Evolutionary conservation across 176 grass and related monocot species (phyloP).

Genomic region (Bothriochloa decipiens): DNA sequence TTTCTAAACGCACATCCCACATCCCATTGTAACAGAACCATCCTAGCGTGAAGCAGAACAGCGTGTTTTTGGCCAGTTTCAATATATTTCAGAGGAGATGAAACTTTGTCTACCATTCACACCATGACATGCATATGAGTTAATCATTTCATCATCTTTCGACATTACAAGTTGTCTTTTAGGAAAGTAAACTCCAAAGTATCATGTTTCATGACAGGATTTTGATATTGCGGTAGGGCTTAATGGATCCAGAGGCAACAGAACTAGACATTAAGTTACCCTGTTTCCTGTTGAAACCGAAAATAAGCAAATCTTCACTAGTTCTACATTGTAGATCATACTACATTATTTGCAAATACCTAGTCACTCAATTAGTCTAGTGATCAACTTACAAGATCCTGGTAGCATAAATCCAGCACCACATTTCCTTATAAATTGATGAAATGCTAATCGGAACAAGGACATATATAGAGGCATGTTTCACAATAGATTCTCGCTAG

Average conservation of each 20-base stretch:
- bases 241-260: not conserved
- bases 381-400: constrained; percentile 3
- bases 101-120: not conserved
- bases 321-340: constrained; percentile 8
- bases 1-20: not conserved
- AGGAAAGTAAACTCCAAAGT: not conserved
- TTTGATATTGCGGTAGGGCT: not conserved
- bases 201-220: not conserved
- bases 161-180: not conserved
- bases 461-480: not conserved
- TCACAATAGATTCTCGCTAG: not conserved
- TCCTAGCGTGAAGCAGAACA: not conserved
- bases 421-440: not conserved
- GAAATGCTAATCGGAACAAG: not conserved
- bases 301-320: not conserved
- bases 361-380: not conserved
- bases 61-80: not conserved
- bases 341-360: not conserved
- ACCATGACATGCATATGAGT: not conserved
- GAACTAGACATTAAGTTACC: not conserved
- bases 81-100: not conserved
- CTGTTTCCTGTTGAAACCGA: not conserved
- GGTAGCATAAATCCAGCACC: constrained; percentile 19
- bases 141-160: constrained; percentile 1
- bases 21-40: not conserved